Conservation (phyloP, 352 stramenopile species). For the Phytopythium chamaehyphon region DNA sequence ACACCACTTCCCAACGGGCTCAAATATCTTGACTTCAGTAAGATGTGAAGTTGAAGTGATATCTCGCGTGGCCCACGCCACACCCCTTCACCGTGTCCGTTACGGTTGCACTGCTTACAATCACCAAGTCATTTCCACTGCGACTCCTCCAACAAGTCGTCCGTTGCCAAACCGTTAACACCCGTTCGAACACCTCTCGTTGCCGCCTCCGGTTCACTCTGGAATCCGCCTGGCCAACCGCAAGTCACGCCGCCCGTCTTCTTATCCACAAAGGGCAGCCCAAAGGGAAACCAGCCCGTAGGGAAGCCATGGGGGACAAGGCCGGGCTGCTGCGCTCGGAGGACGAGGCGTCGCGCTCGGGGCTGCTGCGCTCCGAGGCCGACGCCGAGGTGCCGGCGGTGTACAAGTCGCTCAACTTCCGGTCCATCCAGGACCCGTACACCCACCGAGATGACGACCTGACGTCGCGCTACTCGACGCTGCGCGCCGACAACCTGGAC, state of each 20-base stretch:
- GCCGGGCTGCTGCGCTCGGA: conserved; percentile 2
- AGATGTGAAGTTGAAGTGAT: no score
- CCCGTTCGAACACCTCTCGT: no score
- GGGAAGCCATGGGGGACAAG: conserved; percentile 6
- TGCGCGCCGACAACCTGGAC: conserved; percentile 64
- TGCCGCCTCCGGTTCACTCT: no score
- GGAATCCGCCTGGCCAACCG: no score
- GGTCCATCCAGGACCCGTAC: conserved; percentile 71
- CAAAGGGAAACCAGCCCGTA: neutral
- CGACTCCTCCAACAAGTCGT: no score
- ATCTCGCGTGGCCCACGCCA: no score
- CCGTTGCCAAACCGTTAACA: no score
- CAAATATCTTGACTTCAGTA: no score
- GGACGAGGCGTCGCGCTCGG: conserved; percentile 3
- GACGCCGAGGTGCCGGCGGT: conserved; percentile 39
- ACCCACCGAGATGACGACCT: conserved; percentile 39
- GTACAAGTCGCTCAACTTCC: conserved; percentile 74
- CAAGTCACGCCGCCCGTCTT: neutral
- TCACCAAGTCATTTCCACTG: no score
- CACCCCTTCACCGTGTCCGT: no score
- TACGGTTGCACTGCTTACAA: no score
- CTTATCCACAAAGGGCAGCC: neutral
- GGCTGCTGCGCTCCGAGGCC: conserved; percentile 11
- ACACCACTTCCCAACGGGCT: no score
- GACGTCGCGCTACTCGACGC: conserved; percentile 45